Evolutionary conservation across 2,329 filamentous ascomycete genomes (phyloP), one percentile per base, ranked within the genome.

Genomic region (Sporothrix curviconia): DNA sequence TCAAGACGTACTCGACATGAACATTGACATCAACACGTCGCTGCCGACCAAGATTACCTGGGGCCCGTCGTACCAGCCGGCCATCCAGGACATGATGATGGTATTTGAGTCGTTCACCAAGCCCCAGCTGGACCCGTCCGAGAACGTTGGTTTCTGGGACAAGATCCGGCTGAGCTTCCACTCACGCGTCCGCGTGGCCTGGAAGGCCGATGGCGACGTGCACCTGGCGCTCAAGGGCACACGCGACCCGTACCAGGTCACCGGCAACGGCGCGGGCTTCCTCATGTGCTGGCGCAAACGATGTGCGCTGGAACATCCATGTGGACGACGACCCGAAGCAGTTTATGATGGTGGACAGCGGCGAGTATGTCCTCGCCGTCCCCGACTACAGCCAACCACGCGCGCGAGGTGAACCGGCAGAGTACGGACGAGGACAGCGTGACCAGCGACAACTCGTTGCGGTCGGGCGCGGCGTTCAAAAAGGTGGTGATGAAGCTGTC

Each of bases 21-120:
- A 82, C 34, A 80, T 99, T 65, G 89, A 96, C 62, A 92, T 99
- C 70, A 96, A 97, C 70, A 96, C 92, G 2, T 88, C 86, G 55
- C 83, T 92, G 59, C 90, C 95, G 2, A 99, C 94, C 0, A 85
- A 89, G 44, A 92, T 99, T 55, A 96, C 92, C 0, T 99, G 94
- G 95, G 92, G 92, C 7, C 92, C 94, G 46, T 96, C 92, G 2
- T 99, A 97, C 67, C 95, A 99, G 67, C 94, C 95, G 28, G 92
- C 92, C 1, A 92, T 99, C 50, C 94, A 99, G 70, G 95, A 99
- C 68, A 96, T 97, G 88, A 99, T 99, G 94, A 96, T 97, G 82
- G 92, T 92, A 25, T 89, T 99, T 60, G 94, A 99, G 72, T 92
- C 89, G 2, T 97, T 99, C 69, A 96, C 92, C 1, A 99, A 99